A percentile compares a stretch with the other conserved stretches of the same genome.
Conservation (phyloP, 2,329 filamentous ascomycete species). For the Talaromyces sp. region DNA sequence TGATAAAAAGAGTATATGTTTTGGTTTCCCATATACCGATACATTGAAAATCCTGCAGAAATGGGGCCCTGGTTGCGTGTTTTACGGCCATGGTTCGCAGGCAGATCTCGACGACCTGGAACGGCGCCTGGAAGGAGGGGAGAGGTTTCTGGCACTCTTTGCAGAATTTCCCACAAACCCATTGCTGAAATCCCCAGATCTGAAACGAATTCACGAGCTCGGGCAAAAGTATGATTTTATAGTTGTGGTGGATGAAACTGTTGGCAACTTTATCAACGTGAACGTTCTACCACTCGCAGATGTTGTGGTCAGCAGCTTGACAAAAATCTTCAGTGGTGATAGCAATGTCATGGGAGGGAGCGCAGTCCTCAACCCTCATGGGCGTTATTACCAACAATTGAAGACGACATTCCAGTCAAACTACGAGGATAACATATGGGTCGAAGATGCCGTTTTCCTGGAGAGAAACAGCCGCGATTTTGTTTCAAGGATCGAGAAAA, state of each 20-base stretch:
- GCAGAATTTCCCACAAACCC: slow-evolving; percentile 96
- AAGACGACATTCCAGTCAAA: slow-evolving; percentile 59
- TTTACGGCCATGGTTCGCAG: slow-evolving; percentile 76
- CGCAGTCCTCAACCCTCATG: slow-evolving; percentile 58
- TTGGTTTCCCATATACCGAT: slow-evolving; percentile 97
- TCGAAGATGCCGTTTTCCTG: slow-evolving; percentile 89
- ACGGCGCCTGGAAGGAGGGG: slow-evolving; percentile 60
- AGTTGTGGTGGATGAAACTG: slow-evolving; percentile 90
- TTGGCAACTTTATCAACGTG: slow-evolving; percentile 93
- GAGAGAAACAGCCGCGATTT: slow-evolving; percentile 96
- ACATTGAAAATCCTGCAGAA: slow-evolving; percentile 93
- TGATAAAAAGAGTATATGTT: slow-evolving; percentile 70
- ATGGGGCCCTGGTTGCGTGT: slow-evolving; percentile 81
- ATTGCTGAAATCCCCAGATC: slow-evolving; percentile 75
- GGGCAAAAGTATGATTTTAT: slow-evolving; percentile 83
- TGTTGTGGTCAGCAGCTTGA: slow-evolving; percentile 88
- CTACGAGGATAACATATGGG: slow-evolving; percentile 89
- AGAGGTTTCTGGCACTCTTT: slow-evolving; percentile 77
- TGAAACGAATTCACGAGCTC: slow-evolving; percentile 70
- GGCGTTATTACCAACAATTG: slow-evolving; percentile 65
- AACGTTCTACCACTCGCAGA: slow-evolving; percentile 87
- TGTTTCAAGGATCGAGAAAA: slow-evolving; percentile 70
- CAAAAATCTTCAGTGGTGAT: slow-evolving; percentile 95
- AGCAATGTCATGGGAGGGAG: slow-evolving; percentile 97
- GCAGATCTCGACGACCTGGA: slow-evolving; percentile 83